phyloP scores from a whole-genome alignment of 768 basidiomycete species.

The Cantharellus cinnabarinus region DNA sequence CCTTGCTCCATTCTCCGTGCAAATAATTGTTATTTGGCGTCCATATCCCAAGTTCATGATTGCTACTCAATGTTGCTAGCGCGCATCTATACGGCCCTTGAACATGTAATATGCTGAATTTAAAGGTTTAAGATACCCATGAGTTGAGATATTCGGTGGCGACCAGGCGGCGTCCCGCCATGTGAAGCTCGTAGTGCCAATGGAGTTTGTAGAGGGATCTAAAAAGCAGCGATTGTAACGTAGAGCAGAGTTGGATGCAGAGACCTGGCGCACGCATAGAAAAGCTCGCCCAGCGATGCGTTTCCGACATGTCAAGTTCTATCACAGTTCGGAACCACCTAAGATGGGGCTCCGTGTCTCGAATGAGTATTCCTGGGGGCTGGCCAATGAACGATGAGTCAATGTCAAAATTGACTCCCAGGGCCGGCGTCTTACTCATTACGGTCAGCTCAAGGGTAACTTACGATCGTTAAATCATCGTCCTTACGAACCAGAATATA shows the following conservation, averaged over 20 bases:
- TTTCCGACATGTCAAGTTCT: background rate
- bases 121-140: slow-evolving; percentile 1
- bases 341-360: background rate
- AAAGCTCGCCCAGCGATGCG: slow-evolving; percentile 1
- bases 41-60: slow-evolving; percentile 6
- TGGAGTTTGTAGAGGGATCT: slow-evolving; percentile 1
- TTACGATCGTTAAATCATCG: background rate
- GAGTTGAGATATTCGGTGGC: slow-evolving; percentile 1
- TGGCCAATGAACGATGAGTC: slow-evolving; percentile 1
- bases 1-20: slow-evolving; percentile 7
- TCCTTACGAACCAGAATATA: slow-evolving; percentile 4
- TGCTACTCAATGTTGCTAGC: slow-evolving; percentile 4
- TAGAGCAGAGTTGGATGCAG: too few species aligned
- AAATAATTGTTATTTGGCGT: slow-evolving; percentile 3
- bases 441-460: background rate
- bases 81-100: slow-evolving; percentile 1
- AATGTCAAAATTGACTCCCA: slow-evolving; percentile 5
- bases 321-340: slow-evolving; percentile 7
- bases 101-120: background rate
- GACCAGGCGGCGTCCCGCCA: slow-evolving; percentile 7
- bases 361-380: background rate
- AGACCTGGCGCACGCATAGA: background rate
- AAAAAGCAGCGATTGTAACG: background rate
- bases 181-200: slow-evolving; percentile 1
- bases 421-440: slow-evolving; percentile 5